These are phyloP conservation scores for Hansenula sp. DNA, from an alignment of 1,139 yeast genomes.

Conservation along the genomic window DNA sequence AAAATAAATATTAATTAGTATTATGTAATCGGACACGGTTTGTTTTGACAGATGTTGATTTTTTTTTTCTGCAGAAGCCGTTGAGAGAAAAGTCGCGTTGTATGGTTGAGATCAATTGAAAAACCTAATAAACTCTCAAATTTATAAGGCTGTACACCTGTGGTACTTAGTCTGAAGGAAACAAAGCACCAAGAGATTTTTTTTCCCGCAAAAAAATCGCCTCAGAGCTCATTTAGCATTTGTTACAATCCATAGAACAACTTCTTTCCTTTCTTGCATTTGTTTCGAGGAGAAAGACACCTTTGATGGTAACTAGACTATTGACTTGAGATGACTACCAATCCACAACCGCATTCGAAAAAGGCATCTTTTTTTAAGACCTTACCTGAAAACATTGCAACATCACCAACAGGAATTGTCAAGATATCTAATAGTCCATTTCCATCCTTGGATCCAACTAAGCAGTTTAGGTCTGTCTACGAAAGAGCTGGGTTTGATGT, in stretches of 20 bases:
- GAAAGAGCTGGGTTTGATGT: conserved; percentile 68
- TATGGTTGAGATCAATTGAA: no score
- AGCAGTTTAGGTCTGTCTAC: conserved; percentile 53
- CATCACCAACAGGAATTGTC: conserved; percentile 19
- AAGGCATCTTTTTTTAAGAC: conserved; percentile 22
- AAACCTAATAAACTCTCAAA: no score
- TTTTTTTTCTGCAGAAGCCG: neutral
- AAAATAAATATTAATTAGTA: neutral
- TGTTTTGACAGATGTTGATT: neutral
- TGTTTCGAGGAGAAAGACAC: no score
- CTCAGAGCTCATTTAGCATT: no score
- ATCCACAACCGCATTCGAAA: conserved; percentile 1
- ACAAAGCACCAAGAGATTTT: no score
- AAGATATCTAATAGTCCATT: conserved; percentile 34
- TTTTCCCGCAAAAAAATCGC: no score
- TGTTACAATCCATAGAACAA: no score
- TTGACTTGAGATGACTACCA: neutral
- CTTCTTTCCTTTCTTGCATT: no score
- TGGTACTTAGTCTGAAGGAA: no score
- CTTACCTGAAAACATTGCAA: conserved; percentile 19
- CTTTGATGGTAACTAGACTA: no score
- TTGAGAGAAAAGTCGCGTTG: neutral
- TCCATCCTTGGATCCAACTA: conserved; percentile 55
- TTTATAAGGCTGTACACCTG: no score
- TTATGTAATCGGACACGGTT: neutral